These are phyloP conservation scores for Kwoniella dendrophila DNA, from an alignment of 768 basidiomycete species.

Conservation along the genomic window DNA sequence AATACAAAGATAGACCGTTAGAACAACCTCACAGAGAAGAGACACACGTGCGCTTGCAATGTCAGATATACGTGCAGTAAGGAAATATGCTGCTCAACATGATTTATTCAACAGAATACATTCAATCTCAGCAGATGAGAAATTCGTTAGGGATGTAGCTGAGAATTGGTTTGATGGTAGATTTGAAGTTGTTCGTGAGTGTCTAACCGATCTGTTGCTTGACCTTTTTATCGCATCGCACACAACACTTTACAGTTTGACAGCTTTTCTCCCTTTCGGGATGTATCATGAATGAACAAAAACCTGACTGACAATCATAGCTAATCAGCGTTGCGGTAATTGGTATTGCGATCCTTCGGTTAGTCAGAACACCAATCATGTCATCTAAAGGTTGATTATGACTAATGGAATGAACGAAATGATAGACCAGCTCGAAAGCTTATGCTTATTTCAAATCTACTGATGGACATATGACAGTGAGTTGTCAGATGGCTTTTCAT, in stretches of 20 bases:
- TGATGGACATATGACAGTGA: constrained; percentile 71
- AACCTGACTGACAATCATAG: constrained; percentile 56
- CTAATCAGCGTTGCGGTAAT: constrained; percentile 89
- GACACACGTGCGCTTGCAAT: no score
- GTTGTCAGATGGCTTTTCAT: constrained; percentile 2
- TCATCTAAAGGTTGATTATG: neutral
- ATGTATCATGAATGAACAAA: neutral
- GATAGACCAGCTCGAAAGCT: constrained; percentile 31
- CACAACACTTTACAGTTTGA: neutral
- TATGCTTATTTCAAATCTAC: constrained; percentile 88
- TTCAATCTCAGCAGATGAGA: constrained; percentile 76
- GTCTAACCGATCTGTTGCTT: neutral
- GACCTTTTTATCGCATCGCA: neutral
- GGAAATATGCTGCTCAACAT: constrained; percentile 48
- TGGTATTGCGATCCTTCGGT: constrained; percentile 83
- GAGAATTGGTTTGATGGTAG: constrained; percentile 52
- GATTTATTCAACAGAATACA: constrained; percentile 86
- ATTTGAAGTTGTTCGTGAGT: constrained; percentile 57
- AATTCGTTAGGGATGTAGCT: constrained; percentile 67
- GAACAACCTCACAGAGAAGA: no score
- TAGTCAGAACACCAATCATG: constrained; percentile 4
- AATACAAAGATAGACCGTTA: neutral
- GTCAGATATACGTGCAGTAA: constrained; percentile 29
- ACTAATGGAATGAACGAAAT: no score
- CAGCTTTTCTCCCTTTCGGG: neutral